phyloP scores from a whole-genome alignment of 164 flowering plant species.

The Berberis thunbergii region DNA sequence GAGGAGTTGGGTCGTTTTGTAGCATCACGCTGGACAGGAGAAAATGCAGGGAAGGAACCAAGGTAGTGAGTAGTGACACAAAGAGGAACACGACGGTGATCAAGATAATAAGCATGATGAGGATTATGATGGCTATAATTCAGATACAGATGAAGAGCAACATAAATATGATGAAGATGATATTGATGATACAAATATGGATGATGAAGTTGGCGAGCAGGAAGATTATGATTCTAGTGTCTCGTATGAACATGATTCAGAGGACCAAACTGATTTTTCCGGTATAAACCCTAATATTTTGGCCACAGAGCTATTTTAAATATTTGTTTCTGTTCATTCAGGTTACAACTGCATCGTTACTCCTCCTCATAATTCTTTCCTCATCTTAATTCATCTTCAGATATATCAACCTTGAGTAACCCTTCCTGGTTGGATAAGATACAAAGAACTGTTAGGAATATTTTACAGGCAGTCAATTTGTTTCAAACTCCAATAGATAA shows the following conservation, averaged over 20 bases:
- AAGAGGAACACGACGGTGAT: constrained; percentile 23
- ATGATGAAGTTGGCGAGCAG: constrained; percentile 38
- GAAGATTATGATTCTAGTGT: constrained; percentile 42
- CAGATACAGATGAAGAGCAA: constrained; percentile 53
- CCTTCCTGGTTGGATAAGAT: constrained; percentile 90
- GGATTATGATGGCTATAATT: constrained; percentile 53
- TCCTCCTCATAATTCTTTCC: constrained; percentile 3
- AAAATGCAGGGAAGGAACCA: constrained; percentile 38
- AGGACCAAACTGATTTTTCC: constrained; percentile 51
- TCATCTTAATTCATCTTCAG: constrained; percentile 15
- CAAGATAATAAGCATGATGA: constrained; percentile 36
- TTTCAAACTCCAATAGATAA: constrained; percentile 68
- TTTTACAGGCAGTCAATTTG: constrained; percentile 61
- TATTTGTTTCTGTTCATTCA: neutral
- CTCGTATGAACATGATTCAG: constrained; percentile 40
- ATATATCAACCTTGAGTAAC: constrained; percentile 28
- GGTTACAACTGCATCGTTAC: neutral
- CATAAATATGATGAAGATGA: constrained; percentile 33
- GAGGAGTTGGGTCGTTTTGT: constrained; percentile 91
- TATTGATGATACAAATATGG: constrained; percentile 30
- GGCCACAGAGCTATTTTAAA: neutral
- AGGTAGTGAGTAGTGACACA: constrained; percentile 18
- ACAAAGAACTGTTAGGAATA: constrained; percentile 51
- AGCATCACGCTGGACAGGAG: constrained; percentile 98
- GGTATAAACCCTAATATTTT: constrained; percentile 31